Percentiles rank a stretch among this genome's conserved stretches.
phyloP scores from a whole-genome alignment of 176 grass and related monocot species.

The Microstegium vimineum region DNA sequence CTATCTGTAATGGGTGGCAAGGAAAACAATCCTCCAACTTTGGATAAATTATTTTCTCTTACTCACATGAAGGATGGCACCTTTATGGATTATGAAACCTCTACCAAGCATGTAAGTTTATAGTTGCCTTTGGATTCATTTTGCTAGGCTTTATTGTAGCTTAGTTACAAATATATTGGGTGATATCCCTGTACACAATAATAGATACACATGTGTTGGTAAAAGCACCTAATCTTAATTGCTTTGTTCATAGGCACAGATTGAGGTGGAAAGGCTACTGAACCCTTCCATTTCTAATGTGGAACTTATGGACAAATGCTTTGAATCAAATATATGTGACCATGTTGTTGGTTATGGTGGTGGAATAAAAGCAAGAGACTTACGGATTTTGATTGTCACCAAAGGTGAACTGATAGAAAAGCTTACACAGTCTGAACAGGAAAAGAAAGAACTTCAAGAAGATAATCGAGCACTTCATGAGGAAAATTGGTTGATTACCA shows the following conservation, averaged over 20 bases:
- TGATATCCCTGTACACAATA: too few species aligned
- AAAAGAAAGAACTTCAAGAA: neutral
- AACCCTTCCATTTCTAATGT: neutral
- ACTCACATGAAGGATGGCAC: neutral
- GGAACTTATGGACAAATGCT: neutral
- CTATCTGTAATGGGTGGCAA: neutral
- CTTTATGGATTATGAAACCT: neutral
- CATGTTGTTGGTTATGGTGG: conserved; percentile 2
- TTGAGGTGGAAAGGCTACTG: neutral
- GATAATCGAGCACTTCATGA: neutral
- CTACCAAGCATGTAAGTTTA: neutral
- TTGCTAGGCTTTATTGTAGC: neutral
- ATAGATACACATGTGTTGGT: neutral
- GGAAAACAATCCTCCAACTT: neutral
- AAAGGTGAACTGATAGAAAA: neutral
- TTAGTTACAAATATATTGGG: neutral
- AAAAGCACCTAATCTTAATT: neutral
- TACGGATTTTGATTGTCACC: neutral
- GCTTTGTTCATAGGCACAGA: neutral
- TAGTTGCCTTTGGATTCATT: too few species aligned
- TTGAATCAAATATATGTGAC: neutral
- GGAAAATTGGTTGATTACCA: neutral
- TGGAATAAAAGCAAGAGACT: neutral
- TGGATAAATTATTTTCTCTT: neutral
- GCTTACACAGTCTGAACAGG: neutral